A percentile compares a stretch with the other conserved stretches of the same genome.
phyloP scores from a whole-genome alignment of 208 protist species.

The Acanthamoeba healyi region DNA sequence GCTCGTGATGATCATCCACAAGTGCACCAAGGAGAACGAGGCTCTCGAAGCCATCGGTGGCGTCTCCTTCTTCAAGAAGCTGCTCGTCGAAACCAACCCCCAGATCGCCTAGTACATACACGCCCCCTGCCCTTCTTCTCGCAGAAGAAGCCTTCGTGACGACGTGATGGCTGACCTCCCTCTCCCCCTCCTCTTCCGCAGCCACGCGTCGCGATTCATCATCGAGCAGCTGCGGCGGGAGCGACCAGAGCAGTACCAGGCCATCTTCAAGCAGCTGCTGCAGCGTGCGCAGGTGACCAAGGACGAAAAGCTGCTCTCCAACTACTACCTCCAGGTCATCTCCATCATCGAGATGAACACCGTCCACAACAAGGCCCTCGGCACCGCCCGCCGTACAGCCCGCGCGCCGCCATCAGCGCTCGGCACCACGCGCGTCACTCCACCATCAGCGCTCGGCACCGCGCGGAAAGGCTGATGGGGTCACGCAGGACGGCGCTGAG shows the following conservation, averaged over 20 bases:
- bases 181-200: not conserved
- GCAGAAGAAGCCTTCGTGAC: not conserved
- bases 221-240: slow-evolving; percentile 64
- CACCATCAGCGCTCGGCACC: not conserved
- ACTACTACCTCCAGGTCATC: slow-evolving; percentile 69
- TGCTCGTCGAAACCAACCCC: slow-evolving; percentile 44
- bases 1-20: slow-evolving; percentile 68
- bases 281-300: slow-evolving; percentile 27
- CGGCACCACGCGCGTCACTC: not conserved
- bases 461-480: too few relatives aligned
- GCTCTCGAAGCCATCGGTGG: slow-evolving; percentile 53
- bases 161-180: too few relatives aligned
- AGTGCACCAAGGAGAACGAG: slow-evolving; percentile 39
- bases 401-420: not conserved
- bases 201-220: slow-evolving; percentile 53
- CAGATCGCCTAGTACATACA: slow-evolving; percentile 58
- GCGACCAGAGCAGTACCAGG: slow-evolving; percentile 64
- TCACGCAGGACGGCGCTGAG: too few relatives aligned
- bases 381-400: not conserved
- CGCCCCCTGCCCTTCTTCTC: not conserved
- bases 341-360: slow-evolving; percentile 71
- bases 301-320: slow-evolving; percentile 68
- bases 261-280: slow-evolving; percentile 70
- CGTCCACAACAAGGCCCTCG: slow-evolving; percentile 23
- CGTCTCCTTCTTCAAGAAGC: slow-evolving; percentile 69